These are phyloP conservation scores for Saccharum spontaneum DNA, from an alignment of 176 grass and related monocot species.

Conservation along the genomic window DNA sequence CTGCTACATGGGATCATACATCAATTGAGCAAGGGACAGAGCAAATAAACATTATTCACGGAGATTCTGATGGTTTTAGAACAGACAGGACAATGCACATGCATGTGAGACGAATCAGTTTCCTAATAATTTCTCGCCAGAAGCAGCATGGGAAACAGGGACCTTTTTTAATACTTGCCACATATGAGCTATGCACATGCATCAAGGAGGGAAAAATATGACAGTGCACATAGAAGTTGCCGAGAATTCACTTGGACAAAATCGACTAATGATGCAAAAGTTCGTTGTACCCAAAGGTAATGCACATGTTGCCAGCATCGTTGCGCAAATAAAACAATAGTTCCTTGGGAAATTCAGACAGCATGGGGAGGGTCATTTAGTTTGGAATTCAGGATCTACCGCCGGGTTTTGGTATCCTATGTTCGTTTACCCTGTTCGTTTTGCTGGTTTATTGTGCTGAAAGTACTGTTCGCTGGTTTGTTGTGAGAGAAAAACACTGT, in stretches of 20 bases:
- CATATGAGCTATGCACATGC: slow-evolving; percentile 47
- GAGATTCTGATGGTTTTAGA: slow-evolving; percentile 53
- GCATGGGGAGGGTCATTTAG: not conserved
- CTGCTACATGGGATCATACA: slow-evolving; percentile 42
- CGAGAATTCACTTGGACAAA: slow-evolving; percentile 7
- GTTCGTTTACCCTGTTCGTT: no score
- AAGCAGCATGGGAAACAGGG: slow-evolving; percentile 51
- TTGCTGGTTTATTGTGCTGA: no score
- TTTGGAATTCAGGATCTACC: not conserved
- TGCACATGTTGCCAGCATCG: not conserved
- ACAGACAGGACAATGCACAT: slow-evolving; percentile 60
- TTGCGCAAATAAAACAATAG: not conserved
- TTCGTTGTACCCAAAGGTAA: not conserved
- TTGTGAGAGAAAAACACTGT: no score
- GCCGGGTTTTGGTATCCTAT: not conserved
- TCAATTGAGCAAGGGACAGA: slow-evolving; percentile 32
- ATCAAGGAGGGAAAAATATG: slow-evolving; percentile 18
- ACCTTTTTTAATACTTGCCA: slow-evolving; percentile 32
- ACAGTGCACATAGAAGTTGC: slow-evolving; percentile 35
- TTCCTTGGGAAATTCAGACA: not conserved
- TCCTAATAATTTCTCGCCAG: slow-evolving; percentile 36
- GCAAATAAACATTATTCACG: slow-evolving; percentile 31
- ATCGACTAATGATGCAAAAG: not conserved
- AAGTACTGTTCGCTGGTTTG: no score
- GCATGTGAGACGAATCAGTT: slow-evolving; percentile 45